Evolutionary conservation across 495 filamentous ascomycete genomes (phyloP), one percentile per base, ranked within the genome.

Genomic region (Lasiosphaeria hispida): DNA sequence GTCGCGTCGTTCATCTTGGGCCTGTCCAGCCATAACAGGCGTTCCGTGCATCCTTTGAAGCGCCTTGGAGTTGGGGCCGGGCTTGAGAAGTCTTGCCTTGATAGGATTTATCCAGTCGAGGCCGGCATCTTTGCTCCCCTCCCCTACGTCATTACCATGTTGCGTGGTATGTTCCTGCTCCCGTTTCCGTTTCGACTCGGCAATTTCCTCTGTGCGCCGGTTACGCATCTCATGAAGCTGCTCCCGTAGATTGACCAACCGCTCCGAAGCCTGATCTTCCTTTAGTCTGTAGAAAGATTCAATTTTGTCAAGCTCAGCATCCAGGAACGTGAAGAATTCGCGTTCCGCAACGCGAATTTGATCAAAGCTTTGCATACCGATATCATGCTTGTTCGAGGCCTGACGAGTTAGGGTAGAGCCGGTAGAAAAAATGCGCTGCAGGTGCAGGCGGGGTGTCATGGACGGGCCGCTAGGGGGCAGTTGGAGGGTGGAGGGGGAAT

Each of bases 221-320:
- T 91, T 88, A 18, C 90, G 79, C 92, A 96, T 94, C 55, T 91
- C 83, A 63, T 93, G 91, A 41, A 96, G 75, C 68, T 96, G 92
- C 23, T 88, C 84, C 34, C 88, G 81, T 30, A 96, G 79, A 11
- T 85, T 71, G 7, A 74, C 68, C n/a, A 96, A 72, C 10, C 91
- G 82, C 38, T 85, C 74, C 2, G 82, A 83, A 3, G 91, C 89
- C 65, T 95, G 89, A 15, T 87, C 78, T 66, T 96, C 92, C 64
- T 93, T 96, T 66, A 76, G 72, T 60, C 81, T 83, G 75, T 96
- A 96, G 68, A 96, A 96, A 0, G 77, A 69, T 63, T 96, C 91
- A 39, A 96, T 88, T 71, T 96, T 96, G 38, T 83, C 72, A n/a
- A 96, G 72, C 68, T 96, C 87, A 17, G 68, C 72, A 64, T 96